phyloP scores from a whole-genome alignment of 225 moss, liverwort and hornwort species.

The Climacium dendroides region DNA sequence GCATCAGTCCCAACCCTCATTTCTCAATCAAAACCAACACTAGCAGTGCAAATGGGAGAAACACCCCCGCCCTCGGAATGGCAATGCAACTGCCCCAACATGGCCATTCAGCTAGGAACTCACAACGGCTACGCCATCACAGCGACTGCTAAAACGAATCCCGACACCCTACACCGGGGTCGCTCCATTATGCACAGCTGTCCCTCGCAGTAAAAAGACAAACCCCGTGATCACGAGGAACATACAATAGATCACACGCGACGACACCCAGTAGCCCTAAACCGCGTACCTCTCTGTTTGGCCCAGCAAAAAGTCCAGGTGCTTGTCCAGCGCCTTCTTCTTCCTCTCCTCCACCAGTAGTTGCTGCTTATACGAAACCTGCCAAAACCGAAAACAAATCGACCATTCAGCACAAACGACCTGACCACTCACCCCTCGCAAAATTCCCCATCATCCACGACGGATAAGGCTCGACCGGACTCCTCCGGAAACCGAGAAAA shows the following conservation, averaged over 20 bases:
- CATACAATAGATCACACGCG: background rate
- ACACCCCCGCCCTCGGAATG: background rate
- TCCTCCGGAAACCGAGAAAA: background rate
- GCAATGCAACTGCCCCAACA: background rate
- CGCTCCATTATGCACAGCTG: background rate
- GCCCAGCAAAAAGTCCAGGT: conserved; percentile 89
- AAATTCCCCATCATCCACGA: background rate
- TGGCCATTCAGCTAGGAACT: background rate
- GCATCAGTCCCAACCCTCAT: background rate
- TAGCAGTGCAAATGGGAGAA: background rate
- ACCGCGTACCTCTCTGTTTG: conserved; percentile 80
- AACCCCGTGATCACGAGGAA: background rate
- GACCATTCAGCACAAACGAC: background rate
- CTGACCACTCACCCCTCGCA: background rate
- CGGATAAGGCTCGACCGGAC: background rate
- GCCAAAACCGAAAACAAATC: background rate
- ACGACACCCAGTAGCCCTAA: background rate
- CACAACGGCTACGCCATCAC: background rate
- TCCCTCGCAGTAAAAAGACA: too few species aligned
- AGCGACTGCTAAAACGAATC: background rate
- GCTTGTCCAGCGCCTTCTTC: conserved; percentile 97
- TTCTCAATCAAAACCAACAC: background rate
- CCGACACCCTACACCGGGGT: background rate
- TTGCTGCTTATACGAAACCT: conserved; percentile 94
- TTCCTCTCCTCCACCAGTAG: conserved; percentile 77